Evolutionary conservation across 345 rosid species (phyloP).

Genomic region (Bretschneidera sinensis): DNA sequence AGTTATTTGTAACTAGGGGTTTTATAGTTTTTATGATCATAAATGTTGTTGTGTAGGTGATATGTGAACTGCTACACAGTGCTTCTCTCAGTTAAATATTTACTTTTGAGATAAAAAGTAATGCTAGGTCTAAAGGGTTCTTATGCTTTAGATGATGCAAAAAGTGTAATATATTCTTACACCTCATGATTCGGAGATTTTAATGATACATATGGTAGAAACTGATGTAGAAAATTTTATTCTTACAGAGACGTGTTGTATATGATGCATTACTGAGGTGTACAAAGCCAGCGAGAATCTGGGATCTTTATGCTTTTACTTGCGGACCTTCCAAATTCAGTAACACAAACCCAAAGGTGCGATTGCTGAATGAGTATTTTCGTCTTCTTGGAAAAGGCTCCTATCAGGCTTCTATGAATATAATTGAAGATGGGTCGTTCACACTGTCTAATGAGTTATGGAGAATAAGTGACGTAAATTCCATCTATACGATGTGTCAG

Average conservation of each 20-base stretch:
- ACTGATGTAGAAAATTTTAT: background rate
- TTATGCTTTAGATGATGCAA: background rate
- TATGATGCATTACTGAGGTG: slow-evolving; percentile 57
- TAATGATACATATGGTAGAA: background rate
- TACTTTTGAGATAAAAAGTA: too few species aligned
- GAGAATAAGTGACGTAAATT: slow-evolving; percentile 80
- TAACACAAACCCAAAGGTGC: slow-evolving; percentile 71
- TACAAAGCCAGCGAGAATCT: slow-evolving; percentile 58
- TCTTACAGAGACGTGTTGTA: slow-evolving; percentile 67
- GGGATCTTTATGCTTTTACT: slow-evolving; percentile 88
- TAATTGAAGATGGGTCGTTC: slow-evolving; percentile 69
- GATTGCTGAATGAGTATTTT: slow-evolving; percentile 84
- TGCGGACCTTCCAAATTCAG: slow-evolving; percentile 67
- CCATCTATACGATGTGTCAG: slow-evolving; percentile 62
- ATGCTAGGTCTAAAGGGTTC: background rate
- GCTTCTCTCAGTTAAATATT: too few species aligned
- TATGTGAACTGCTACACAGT: too few species aligned
- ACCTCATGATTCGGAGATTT: background rate
- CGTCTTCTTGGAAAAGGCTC: slow-evolving; percentile 78
- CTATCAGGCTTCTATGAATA: slow-evolving; percentile 49
- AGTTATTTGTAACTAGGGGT: too few species aligned
- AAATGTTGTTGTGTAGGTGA: too few species aligned
- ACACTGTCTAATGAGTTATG: slow-evolving; percentile 68
- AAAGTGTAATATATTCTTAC: background rate
- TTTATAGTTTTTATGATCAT: too few species aligned